These are phyloP conservation scores for Pyracantha coccinea DNA, from an alignment of 331 rosid species.

Conservation along the genomic window DNA sequence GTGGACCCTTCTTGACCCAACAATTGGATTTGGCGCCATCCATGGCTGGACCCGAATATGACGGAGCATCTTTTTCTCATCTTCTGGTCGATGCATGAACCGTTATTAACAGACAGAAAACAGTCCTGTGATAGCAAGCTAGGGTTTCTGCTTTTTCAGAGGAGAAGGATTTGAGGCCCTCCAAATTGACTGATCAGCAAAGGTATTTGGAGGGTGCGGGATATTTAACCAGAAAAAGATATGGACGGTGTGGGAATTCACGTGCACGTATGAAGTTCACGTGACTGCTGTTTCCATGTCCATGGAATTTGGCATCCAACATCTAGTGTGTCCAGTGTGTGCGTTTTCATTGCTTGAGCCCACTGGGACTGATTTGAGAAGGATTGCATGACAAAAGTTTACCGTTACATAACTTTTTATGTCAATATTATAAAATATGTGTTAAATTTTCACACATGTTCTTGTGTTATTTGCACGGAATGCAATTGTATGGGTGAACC, in stretches of 20 bases:
- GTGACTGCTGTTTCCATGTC: constrained; percentile 21
- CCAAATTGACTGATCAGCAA: constrained; percentile 14
- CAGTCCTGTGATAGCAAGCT: not conserved
- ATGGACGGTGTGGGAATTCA: constrained; percentile 7
- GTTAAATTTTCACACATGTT: too few species aligned
- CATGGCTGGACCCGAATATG: constrained; percentile 22
- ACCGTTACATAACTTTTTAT: too few species aligned
- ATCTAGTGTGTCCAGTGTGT: not conserved
- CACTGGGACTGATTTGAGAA: not conserved
- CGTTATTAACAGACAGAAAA: not conserved
- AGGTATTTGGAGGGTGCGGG: not conserved
- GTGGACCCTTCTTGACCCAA: constrained; percentile 29
- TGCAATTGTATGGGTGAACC: too few species aligned
- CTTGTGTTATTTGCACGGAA: too few species aligned
- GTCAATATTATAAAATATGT: too few species aligned
- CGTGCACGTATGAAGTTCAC: constrained; percentile 25
- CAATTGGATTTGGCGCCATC: constrained; percentile 22
- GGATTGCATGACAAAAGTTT: too few species aligned
- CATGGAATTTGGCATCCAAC: not conserved
- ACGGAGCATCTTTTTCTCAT: constrained; percentile 13
- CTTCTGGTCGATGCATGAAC: not conserved
- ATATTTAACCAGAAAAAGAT: not conserved
- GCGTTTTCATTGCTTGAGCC: not conserved
- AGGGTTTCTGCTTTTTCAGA: not conserved
- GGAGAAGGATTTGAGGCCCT: not conserved